Conservation (phyloP, 1,284 basidiomycete species). For the Sparassis latifolia region DNA sequence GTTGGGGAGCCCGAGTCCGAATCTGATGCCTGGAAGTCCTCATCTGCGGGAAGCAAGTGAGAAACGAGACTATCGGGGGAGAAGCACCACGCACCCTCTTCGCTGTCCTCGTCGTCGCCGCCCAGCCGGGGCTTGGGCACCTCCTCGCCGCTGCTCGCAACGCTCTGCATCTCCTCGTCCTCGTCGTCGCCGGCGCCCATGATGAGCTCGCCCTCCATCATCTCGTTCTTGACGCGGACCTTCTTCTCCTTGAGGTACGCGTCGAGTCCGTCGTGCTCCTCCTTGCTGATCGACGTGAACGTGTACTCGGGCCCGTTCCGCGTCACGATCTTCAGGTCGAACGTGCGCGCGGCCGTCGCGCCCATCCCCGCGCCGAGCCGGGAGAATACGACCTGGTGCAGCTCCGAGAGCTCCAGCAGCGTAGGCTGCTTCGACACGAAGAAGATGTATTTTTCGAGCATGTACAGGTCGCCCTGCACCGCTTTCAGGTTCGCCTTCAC, state of each 20-base stretch:
- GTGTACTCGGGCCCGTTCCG: conserved; percentile 79
- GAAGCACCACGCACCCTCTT: conserved; percentile 56
- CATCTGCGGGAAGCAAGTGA: conserved; percentile 36
- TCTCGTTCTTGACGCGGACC: conserved; percentile 93
- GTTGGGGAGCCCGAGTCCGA: conserved; percentile 83
- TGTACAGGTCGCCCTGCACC: conserved; percentile 93
- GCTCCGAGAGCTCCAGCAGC: conserved; percentile 87
- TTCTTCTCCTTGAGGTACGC: conserved; percentile 87
- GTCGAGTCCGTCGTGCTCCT: conserved; percentile 88
- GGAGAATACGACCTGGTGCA: conserved; percentile 90
- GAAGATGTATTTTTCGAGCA: conserved; percentile 96
- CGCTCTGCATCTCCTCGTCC: conserved; percentile 81
- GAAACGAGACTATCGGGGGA: neutral
- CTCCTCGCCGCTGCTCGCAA: conserved; percentile 65
- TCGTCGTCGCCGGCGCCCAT: conserved; percentile 75
- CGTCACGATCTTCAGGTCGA: conserved; percentile 89
- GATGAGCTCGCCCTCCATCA: conserved; percentile 81
- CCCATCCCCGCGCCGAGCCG: conserved; percentile 88
- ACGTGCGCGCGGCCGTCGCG: conserved; percentile 83
- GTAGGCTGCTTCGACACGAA: conserved; percentile 97
- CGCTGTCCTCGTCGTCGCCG: conserved; percentile 72
- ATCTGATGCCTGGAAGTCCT: conserved; percentile 84
- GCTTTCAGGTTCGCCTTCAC: conserved; percentile 99
- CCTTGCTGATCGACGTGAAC: conserved; percentile 93
- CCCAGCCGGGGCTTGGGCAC: conserved; percentile 45